Base-by-base conservation (phyloP, 1,139 yeast species). In the Zygoascus meyerae region DNA sequence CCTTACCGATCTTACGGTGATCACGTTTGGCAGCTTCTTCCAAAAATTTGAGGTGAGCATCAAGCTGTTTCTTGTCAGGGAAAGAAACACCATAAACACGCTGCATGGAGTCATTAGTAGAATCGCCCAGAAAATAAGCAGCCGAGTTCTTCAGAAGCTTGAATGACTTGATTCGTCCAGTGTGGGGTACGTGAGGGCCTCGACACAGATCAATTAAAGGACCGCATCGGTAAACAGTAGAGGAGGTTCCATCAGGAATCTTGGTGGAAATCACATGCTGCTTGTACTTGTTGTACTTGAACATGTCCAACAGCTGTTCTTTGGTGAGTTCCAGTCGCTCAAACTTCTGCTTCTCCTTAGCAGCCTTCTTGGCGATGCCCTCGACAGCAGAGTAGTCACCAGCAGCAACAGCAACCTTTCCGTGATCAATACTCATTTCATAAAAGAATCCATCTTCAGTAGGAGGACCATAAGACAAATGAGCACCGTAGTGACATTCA, bases 211-310 rank as follows among this genome's bases (percentile, higher is more conserved):
- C 99, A 61, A 94, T 92, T 68, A 94, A 79, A 41, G 96, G 89
- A 61, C 99, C 99, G 73, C 97, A 92, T 73, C 97, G 82, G 74
- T 94, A 94, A 40, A 94, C 97, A 42, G 98, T 92, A 59, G 97
- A 82, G 42, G 95, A 80, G 42, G 96, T 89, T 38, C 95, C 95
- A 68, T 94, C 98, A 54, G 97, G 96, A 55, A 94, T 79, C 74
- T 94, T 92, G 58, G 86, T 85, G 55, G 76, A 71, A 60, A 94
- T 90, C 60, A 92, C 78, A 62, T 85, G 78, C 60, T 87, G 92
- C 76, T 94, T 94, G 73, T 90, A 94, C 72, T 90, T 90, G 75
- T 95, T 92, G 78, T 94, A 92, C 54, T 77, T 72, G 74, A 94
- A 94, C 98, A 94, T 90, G 64, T 86, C 77, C 65, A 92, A 78